These are phyloP conservation scores for Xylaria curta DNA, from an alignment of 495 filamentous ascomycete species.

Conservation along the genomic window DNA sequence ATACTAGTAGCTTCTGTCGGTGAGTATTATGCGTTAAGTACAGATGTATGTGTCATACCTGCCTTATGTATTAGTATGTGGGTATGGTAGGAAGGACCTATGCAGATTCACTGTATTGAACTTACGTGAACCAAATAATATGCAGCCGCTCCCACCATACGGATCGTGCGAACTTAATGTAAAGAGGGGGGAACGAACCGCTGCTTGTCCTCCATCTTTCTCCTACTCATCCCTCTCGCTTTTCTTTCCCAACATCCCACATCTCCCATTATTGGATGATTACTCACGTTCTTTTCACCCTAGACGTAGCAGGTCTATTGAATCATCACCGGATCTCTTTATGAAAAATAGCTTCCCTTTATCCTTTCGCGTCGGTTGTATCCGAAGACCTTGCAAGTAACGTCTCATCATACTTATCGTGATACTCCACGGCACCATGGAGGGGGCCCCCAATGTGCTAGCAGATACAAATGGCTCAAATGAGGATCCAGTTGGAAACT, in stretches of 20 bases:
- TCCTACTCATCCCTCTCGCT: neutral
- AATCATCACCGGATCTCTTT: neutral
- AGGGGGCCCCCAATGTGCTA: neutral
- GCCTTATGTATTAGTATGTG: neutral
- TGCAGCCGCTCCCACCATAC: neutral
- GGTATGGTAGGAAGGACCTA: neutral
- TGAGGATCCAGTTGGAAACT: neutral
- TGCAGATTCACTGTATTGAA: neutral
- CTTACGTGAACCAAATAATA: neutral
- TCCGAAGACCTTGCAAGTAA: neutral
- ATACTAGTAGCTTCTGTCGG: neutral
- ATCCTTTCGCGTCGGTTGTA: neutral
- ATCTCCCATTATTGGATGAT: neutral
- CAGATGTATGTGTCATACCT: neutral
- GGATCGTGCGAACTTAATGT: neutral
- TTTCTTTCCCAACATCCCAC: neutral
- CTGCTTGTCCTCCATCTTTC: neutral
- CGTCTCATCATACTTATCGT: neutral
- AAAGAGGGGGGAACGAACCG: neutral
- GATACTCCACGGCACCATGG: constrained; percentile 1
- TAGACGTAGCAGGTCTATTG: neutral
- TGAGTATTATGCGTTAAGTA: neutral
- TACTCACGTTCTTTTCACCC: neutral
- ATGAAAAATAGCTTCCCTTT: neutral
- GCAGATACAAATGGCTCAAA: neutral